These are phyloP conservation scores for Tilletiopsis washingtonensis DNA, from an alignment of 1,284 basidiomycete genomes.

Conservation along the genomic window DNA sequence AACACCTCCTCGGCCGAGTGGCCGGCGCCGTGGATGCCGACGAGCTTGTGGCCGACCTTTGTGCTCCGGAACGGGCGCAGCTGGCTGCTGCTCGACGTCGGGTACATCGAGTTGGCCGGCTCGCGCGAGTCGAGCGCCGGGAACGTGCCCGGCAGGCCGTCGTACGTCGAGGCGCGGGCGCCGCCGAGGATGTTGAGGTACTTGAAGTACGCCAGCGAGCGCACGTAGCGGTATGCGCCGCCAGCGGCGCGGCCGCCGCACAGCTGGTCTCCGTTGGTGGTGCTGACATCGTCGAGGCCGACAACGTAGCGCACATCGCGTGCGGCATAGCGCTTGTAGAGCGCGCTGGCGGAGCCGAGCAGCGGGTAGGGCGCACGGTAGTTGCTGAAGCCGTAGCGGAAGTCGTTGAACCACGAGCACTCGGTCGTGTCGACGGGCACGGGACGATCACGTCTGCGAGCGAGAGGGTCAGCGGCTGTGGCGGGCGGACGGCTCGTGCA, in stretches of 20 bases:
- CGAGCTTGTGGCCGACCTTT: not conserved
- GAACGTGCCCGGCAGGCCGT: slow-evolving; percentile 24
- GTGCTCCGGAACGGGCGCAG: not conserved
- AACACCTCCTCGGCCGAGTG: not conserved
- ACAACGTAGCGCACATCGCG: slow-evolving; percentile 31
- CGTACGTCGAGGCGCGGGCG: not conserved
- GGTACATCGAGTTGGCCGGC: not conserved
- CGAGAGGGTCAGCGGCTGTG: too few species aligned
- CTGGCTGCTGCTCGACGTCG: not conserved
- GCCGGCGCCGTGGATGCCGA: not conserved
- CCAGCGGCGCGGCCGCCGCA: slow-evolving; percentile 30
- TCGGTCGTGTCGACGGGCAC: slow-evolving; percentile 9
- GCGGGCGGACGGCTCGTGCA: too few species aligned
- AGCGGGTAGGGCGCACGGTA: slow-evolving; percentile 10
- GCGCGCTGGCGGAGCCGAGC: slow-evolving; percentile 1
- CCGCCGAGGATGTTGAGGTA: slow-evolving; percentile 30
- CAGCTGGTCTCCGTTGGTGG: slow-evolving; percentile 25
- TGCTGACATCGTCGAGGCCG: slow-evolving; percentile 15
- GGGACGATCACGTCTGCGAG: too few species aligned
- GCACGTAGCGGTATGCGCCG: slow-evolving; percentile 14
- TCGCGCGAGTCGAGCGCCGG: slow-evolving; percentile 8
- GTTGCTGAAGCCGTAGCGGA: slow-evolving; percentile 20
- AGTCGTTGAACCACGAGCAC: slow-evolving; percentile 24
- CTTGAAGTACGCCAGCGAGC: slow-evolving; percentile 34
- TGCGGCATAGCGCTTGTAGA: slow-evolving; percentile 20